These are phyloP conservation scores for Usnea hakonensis DNA, from an alignment of 495 filamentous ascomycete genomes.

Conservation along the genomic window DNA sequence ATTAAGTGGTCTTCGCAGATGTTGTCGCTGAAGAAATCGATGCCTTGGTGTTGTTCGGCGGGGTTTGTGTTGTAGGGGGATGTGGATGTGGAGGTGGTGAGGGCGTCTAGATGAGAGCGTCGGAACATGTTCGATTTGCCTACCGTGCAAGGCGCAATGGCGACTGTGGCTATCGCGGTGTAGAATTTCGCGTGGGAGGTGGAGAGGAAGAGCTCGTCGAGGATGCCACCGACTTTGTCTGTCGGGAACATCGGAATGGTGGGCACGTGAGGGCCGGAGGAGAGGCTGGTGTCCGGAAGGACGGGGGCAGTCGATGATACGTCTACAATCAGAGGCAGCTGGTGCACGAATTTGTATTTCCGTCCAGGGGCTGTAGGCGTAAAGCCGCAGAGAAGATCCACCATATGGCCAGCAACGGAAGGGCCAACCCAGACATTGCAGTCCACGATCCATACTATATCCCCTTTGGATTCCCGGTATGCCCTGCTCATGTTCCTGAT, in stretches of 20 bases:
- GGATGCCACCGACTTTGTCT: conserved; percentile 60
- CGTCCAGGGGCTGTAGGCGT: conserved; percentile 31
- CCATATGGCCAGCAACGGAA: conserved; percentile 74
- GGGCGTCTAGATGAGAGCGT: conserved; percentile 73
- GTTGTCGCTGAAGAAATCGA: conserved; percentile 89
- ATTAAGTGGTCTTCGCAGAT: conserved; percentile 98
- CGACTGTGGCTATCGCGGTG: conserved; percentile 89
- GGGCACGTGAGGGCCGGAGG: conserved; percentile 18
- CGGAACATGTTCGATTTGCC: conserved; percentile 99
- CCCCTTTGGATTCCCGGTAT: conserved; percentile 87
- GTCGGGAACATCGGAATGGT: conserved; percentile 22
- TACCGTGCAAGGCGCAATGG: conserved; percentile 85
- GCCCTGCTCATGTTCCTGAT: conserved; percentile 94
- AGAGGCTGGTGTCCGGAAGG: conserved; percentile 18
- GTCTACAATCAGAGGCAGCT: conserved; percentile 81
- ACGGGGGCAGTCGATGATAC: conserved; percentile 35
- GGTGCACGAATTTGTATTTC: conserved; percentile 92
- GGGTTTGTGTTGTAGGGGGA: conserved; percentile 33
- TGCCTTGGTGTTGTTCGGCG: conserved; percentile 39
- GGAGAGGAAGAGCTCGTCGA: conserved; percentile 92
- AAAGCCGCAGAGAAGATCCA: conserved; percentile 73
- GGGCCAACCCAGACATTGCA: conserved; percentile 91
- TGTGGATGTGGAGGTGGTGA: conserved; percentile 49
- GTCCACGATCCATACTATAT: conserved; percentile 91
- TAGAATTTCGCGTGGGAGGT: conserved; percentile 98